Evolutionary conservation across 2,329 filamentous ascomycete species (phyloP), one percentile per base, ranked within the genome.

Genomic region (Phialophora tarda): DNA sequence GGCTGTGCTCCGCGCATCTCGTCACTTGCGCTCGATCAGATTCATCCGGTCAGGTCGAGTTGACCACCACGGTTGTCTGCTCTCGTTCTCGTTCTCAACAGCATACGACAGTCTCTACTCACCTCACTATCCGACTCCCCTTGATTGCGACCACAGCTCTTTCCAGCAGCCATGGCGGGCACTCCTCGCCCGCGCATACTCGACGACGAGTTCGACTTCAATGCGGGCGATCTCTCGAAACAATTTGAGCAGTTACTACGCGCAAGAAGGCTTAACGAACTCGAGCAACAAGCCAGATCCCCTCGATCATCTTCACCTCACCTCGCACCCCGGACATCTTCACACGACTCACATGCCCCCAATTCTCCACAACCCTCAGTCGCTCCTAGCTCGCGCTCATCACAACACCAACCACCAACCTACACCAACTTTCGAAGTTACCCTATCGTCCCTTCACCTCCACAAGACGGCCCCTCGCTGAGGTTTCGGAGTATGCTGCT

Each of bases 221-320:
- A 93, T 88, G 92, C 93, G 28, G 85, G 87, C 74, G 91, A 93
- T 66, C 82, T 98, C 74, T 89, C 91, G 59, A 82, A 90, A 74
- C 90, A 92, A 75, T 97, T 97, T 78, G 92, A 96, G 77, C 90
- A 93, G 71, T 82, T 96, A 67, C 84, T 98, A 75, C 90, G 91
- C 77, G 92, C 91, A 65, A 93, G 91, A 82, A 88, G 93, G 78
- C 88, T 97, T 83, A 93, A 92, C 77, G 91, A 93, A 70, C 84
- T 97, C 59, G 88, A 90, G 73, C 86, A 88, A 71, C 81, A 82
- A 44, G 81, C 83, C 44, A 82, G 84, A 63, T 87, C 88, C 68
- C 84, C 86, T 38, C 82, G 84, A 34, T 67, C 70, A 30, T 59
- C 69, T n/a, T 71, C 71, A 24, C 66, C 69, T 41, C 64, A 59